Evolutionary conservation across 306 rosid species (phyloP), one percentile per base, ranked within the genome.

Genomic region (Ochetophila trinervis): DNA sequence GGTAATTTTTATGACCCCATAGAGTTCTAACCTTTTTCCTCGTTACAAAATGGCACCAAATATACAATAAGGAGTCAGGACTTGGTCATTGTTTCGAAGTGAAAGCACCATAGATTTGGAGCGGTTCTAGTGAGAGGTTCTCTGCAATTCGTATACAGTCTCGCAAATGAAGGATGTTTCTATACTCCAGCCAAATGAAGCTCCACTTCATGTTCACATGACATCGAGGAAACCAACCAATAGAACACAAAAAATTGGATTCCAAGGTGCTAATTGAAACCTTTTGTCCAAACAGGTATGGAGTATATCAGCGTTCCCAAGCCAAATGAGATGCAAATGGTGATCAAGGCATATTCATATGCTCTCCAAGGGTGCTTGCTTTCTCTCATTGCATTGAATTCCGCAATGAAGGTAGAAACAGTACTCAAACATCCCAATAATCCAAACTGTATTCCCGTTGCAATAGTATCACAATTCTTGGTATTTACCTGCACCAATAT

Each of bases 391-490:
- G 88, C 88, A 62, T 92, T 77, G 63, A 89, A 89, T 86, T 92
- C 96, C 0, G 91, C 90, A 51, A 82, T 77, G 56, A 92, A 87
- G n/a, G 98, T 82, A 15, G 96, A 87, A 7, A 92, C 93, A 11
- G 96, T 89, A 74, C 98, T 92, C 71, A 89, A 72, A 78, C 96
- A 89, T 15, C 98, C 91, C 81, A 86, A 35, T 16, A 89, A 53
- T 64, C 96, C 96, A 49, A 92, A 67, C 58, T 92, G 91, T 52
- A 82, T 52, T 66, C 95, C 95, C 12, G 73, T 35, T 47, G 75
- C 78, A 24, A 82, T 72, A 8, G 81, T 92, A 35, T 89, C 84
- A 54, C 87, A 81, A 24, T 66, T 64, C 78, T 53, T 73, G 23
- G 74, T 76, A 37, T 81, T 81, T 58, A 81, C 89, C 95, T 91